Percentiles rank a stretch among this genome's conserved stretches.
Evolutionary conservation across 2,329 filamentous ascomycete genomes (phyloP).

Genomic region (Tolypocladium tundrense): DNA sequence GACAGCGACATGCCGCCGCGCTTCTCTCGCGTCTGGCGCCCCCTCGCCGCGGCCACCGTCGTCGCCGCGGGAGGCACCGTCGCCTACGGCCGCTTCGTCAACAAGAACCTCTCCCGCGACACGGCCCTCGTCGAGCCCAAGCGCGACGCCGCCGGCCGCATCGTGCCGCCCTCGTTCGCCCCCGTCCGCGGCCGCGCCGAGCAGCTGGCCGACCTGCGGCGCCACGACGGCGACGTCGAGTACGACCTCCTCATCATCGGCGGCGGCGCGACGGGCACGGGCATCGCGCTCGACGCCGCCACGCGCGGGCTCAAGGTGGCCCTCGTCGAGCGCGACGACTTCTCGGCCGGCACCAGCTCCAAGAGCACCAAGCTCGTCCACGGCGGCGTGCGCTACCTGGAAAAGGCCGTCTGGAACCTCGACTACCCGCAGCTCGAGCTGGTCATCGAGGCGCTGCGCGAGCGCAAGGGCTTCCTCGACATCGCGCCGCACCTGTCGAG

Average conservation of each 20-base stretch:
- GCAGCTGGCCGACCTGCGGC: constrained; percentile 29
- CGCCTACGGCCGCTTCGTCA: constrained; percentile 15
- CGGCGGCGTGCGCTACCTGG: constrained; percentile 73
- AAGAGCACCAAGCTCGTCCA: constrained; percentile 85
- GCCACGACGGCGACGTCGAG: constrained; percentile 22
- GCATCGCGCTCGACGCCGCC: constrained; percentile 71
- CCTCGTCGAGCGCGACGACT: constrained; percentile 74
- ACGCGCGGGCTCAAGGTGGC: constrained; percentile 73
- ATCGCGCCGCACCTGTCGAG: constrained; percentile 72
- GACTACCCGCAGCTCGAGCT: constrained; percentile 76
- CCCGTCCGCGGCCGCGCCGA: constrained; percentile 22
- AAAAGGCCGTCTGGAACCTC: constrained; percentile 78
- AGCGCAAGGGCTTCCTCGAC: constrained; percentile 74
- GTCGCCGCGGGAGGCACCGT: constrained; percentile 19
- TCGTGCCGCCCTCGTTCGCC: constrained; percentile 27
- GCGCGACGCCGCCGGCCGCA: constrained; percentile 24
- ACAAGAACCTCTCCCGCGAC: constrained; percentile 19
- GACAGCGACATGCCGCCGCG: constrained; percentile 21
- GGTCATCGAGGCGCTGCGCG: constrained; percentile 71
- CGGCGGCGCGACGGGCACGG: constrained; percentile 68
- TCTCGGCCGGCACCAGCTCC: constrained; percentile 70
- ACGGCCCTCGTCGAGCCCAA: constrained; percentile 21
- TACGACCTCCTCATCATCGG: constrained; percentile 75
- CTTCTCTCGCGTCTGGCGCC: constrained; percentile 23
- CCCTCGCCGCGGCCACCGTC: constrained; percentile 19